Evolutionary conservation across 192 early-diverging fungal species (phyloP).

Genomic region (Coemansia aciculifera): DNA sequence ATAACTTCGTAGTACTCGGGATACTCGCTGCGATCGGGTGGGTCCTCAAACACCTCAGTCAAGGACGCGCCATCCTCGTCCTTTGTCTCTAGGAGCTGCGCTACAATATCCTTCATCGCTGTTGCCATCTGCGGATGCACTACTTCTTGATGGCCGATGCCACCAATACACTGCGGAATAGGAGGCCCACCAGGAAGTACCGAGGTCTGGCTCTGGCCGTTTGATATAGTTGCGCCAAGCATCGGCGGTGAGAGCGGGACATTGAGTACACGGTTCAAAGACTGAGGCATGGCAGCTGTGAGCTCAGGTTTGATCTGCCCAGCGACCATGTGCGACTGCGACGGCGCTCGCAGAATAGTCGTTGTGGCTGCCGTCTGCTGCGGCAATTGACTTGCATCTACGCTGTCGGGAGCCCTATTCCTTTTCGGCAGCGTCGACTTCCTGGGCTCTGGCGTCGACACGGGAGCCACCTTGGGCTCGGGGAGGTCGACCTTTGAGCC

Average conservation of each 20-base stretch:
- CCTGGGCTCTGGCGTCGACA: slow-evolving; percentile 5
- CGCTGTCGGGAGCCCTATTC: slow-evolving; percentile 13
- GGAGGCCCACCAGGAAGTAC: slow-evolving; percentile 12
- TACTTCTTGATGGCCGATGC: slow-evolving; percentile 46
- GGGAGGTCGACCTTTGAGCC: slow-evolving; percentile 50
- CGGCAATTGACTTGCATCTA: not conserved
- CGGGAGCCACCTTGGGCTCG: slow-evolving; percentile 22
- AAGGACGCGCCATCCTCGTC: slow-evolving; percentile 59
- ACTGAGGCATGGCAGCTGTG: not conserved
- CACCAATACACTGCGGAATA: slow-evolving; percentile 53
- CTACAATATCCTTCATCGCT: slow-evolving; percentile 48
- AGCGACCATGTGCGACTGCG: not conserved
- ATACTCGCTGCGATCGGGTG: slow-evolving; percentile 75
- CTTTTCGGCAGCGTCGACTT: slow-evolving; percentile 28
- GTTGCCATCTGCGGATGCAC: slow-evolving; percentile 42
- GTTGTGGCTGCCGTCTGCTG: not conserved
- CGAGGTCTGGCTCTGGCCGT: slow-evolving; percentile 13
- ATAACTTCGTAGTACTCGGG: slow-evolving; percentile 92
- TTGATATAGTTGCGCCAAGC: not conserved
- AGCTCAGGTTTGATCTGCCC: slow-evolving; percentile 4
- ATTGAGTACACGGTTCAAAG: not conserved
- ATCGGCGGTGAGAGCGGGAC: not conserved
- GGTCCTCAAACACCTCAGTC: slow-evolving; percentile 74
- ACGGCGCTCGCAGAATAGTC: not conserved
- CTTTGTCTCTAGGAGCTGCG: slow-evolving; percentile 25